phyloP scores from a whole-genome alignment of 1,284 basidiomycete genomes.

The Grifola frondosa region DNA sequence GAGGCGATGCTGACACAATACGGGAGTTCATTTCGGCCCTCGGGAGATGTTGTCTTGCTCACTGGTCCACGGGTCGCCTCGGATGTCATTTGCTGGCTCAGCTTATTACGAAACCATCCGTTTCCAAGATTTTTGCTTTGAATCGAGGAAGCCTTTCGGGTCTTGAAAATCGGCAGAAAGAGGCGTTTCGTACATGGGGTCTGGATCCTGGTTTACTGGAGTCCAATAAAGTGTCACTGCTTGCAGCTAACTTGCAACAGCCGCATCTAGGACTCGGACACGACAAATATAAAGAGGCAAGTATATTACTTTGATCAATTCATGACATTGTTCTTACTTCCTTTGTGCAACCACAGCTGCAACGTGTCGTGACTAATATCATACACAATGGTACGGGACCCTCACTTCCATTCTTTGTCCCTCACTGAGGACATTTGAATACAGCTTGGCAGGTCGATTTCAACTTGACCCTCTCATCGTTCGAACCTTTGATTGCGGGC shows the following conservation, averaged over 20 bases:
- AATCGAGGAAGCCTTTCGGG: slow-evolving; percentile 25
- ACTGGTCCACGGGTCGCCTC: slow-evolving; percentile 38
- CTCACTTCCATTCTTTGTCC: neutral
- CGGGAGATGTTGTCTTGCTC: slow-evolving; percentile 31
- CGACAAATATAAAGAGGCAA: slow-evolving; percentile 16
- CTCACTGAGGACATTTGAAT: neutral
- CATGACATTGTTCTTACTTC: neutral
- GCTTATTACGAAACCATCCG: slow-evolving; percentile 21
- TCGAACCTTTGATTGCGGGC: slow-evolving; percentile 35
- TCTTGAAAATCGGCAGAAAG: slow-evolving; percentile 30
- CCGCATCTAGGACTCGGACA: slow-evolving; percentile 11
- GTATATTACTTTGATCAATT: no score
- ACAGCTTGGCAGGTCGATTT: slow-evolving; percentile 43
- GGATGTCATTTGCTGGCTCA: slow-evolving; percentile 32
- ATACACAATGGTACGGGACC: slow-evolving; percentile 34
- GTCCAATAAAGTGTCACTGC: slow-evolving; percentile 15
- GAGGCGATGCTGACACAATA: no score
- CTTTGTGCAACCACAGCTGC: slow-evolving; percentile 10
- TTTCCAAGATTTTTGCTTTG: slow-evolving; percentile 32
- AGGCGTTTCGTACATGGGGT: slow-evolving; percentile 31
- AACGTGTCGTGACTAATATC: slow-evolving; percentile 27
- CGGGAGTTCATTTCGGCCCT: no score
- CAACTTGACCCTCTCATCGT: slow-evolving; percentile 32
- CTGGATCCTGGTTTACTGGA: slow-evolving; percentile 29
- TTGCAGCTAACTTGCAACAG: slow-evolving; percentile 13